Base-by-base conservation (phyloP, 2,329 filamentous ascomycete genomes). In the Ascomycota sp. region DNA sequence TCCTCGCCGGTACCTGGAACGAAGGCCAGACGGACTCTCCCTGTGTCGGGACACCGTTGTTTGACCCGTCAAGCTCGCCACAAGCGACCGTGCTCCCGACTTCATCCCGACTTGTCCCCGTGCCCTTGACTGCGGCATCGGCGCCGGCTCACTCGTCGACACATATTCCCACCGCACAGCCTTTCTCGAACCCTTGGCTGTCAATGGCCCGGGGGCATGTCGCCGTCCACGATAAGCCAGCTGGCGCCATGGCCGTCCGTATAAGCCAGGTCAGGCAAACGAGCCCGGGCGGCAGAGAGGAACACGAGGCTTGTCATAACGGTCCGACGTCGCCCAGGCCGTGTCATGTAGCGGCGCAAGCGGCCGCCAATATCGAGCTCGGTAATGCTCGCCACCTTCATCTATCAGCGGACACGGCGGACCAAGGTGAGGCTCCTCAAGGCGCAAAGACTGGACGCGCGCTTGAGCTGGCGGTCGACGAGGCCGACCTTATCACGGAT, bases 401-500 rank as follows among this genome's bases (percentile, higher is more conserved):
- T 49, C 49, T 54, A 42, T 46, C 52, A 34, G 32, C 40, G 12
- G 35, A 29, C 29, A 27, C 33, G 32, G 29, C 33, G 26, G 35
- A 30, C n/a, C 31, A 35, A 33, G 32, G 36, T 28, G 30, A 38
- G 33, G 29, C 32, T 27, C 30, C 31, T 27, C 29, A 29, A 12
- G 30, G 31, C 27, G 35, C 33, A 33, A 33, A 33, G 21, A 35
- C 37, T 34, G 43, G 44, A 36, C 40, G 43, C 32, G 40, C 34
- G 25, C 41, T 44, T 37, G 40, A 35, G 27, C 37, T 40, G 21
- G 35, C 37, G 21, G 37, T 41, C 33, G 42, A 47, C 13, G 44
- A 50, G 16, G 72, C 81, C 39, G 66, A 77, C 46, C 64, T 55
- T 24, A 67, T 98, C 44, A 91, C 77, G 3, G 89, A 98, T 57